Evolutionary conservation across 495 filamentous ascomycete genomes (phyloP).

Genomic region (Aspergillus affinis): DNA sequence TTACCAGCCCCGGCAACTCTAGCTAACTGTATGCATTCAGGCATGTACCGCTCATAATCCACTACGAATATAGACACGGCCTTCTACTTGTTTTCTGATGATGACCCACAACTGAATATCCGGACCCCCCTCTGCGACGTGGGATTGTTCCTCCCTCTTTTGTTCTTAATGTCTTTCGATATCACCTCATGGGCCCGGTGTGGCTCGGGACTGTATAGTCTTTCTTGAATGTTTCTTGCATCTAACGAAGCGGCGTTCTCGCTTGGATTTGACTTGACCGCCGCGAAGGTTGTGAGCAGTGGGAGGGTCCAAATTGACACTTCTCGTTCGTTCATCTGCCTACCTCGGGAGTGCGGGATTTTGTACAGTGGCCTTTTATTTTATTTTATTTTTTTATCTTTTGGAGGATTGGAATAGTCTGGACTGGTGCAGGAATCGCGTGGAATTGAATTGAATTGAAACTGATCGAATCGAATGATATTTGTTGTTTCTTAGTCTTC

Average conservation of each 20-base stretch:
- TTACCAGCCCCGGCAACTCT: not conserved
- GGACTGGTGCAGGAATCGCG: not conserved
- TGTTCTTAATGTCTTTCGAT: constrained; percentile 1
- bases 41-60: constrained; percentile 33
- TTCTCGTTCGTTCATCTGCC: not conserved
- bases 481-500: not conserved
- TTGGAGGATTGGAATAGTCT: not conserved
- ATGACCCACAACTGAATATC: constrained; percentile 1
- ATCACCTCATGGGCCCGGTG: constrained; percentile 12
- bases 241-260: constrained; percentile 27
- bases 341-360: not conserved
- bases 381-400: not conserved
- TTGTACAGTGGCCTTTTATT: not conserved
- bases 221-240: constrained; percentile 20
- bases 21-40: constrained; percentile 20
- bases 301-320: not conserved
- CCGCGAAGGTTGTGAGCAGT: not conserved
- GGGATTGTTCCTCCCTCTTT: not conserved
- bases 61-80: constrained; percentile 10
- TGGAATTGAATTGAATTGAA: not conserved
- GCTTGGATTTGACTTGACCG: constrained; percentile 10
- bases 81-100: constrained; percentile 5
- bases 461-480: too few species aligned
- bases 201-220: constrained; percentile 23
- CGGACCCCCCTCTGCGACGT: not conserved